Percentiles rank a stretch among this genome's conserved stretches.
Conservation (phyloP, 1,139 yeast species). For the Diutina rugosa region DNA sequence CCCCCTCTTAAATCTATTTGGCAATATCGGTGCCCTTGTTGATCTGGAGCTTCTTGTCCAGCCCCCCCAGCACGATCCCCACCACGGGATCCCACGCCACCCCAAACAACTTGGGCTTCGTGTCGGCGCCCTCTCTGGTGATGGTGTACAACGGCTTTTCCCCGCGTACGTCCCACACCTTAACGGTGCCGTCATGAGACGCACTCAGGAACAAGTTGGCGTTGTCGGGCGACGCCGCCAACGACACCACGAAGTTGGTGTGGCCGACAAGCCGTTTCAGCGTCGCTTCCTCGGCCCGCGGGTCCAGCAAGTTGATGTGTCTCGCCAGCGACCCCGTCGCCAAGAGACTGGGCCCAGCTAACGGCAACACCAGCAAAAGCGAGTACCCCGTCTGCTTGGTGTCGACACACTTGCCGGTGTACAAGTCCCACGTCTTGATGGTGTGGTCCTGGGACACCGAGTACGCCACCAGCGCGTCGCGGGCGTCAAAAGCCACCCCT, state of each 20-base stretch:
- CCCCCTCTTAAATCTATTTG: constrained; percentile 8
- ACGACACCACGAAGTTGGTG: constrained; percentile 75
- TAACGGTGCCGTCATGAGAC: constrained; percentile 90
- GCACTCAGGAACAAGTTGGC: constrained; percentile 78
- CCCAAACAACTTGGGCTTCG: constrained; percentile 58
- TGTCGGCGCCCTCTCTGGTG: constrained; percentile 41
- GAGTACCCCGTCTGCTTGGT: constrained; percentile 86
- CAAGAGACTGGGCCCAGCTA: constrained; percentile 49
- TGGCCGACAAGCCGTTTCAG: constrained; percentile 70
- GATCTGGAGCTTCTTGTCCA: constrained; percentile 85
- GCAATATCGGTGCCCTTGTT: constrained; percentile 41
- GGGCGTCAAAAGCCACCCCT: constrained; percentile 60
- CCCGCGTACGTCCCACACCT: constrained; percentile 93
- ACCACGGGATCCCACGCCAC: constrained; percentile 72
- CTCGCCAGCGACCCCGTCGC: constrained; percentile 95
- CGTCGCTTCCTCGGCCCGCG: constrained; percentile 36
- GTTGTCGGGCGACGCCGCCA: constrained; percentile 62
- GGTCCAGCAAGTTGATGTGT: constrained; percentile 88
- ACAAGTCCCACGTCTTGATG: constrained; percentile 90
- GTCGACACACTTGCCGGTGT: constrained; percentile 72
- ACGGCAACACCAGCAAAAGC: constrained; percentile 57
- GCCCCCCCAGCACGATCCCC: constrained; percentile 89
- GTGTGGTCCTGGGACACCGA: constrained; percentile 95
- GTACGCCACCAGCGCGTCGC: constrained; percentile 72
- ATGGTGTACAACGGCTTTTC: constrained; percentile 79